Evolutionary conservation across 495 filamentous ascomycete species (phyloP), one percentile per base, ranked within the genome.

Genomic region (Xylaria grammica): DNA sequence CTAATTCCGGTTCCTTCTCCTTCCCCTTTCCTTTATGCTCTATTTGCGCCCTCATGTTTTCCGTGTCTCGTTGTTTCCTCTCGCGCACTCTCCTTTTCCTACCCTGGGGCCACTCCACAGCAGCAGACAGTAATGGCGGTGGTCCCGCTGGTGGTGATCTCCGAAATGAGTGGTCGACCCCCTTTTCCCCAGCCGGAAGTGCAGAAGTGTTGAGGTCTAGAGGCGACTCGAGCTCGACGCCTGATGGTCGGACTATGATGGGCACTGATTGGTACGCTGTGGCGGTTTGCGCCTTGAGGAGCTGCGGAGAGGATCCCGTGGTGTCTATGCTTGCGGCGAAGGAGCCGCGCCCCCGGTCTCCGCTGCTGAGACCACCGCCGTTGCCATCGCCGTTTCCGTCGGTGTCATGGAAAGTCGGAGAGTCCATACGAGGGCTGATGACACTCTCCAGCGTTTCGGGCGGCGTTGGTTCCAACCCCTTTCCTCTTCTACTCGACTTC

Each of bases 31-130:
- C 46, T 10, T 27, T 42, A 10, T 60, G 52, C 40, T 54, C 45
- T 32, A 55, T 42, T 51, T 63, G 58, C 4, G 50, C 42, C 29
- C 62, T 63, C n/a, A 66, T 38, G 27, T 52, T 60, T 32, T 72
- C 72, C 27, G 71, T 67, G 45, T 74, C 74, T 24, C 69, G 60
- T 42, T 68, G 61, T 57, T 74, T 74, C 40, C 66, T 67, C 32
- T 76, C 68, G 42, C 65, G 63, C 26, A 69, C 74, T 3, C 65
- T 59, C 4, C 73, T 67, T 51, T 67, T 69, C 15, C 70, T 68
- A 6, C 59, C 65, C 40, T 45, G n/a, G 17, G 45, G 15, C 13
- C 26, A 42, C 53, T 67, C 66, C 2, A 4, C 27, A 9, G 6
- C 30, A 3, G 6, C 30, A 3, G 65, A 19, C 29, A 27, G 22